Conservation (phyloP, 331 rosid species). For the Prunus yedoensis region DNA sequence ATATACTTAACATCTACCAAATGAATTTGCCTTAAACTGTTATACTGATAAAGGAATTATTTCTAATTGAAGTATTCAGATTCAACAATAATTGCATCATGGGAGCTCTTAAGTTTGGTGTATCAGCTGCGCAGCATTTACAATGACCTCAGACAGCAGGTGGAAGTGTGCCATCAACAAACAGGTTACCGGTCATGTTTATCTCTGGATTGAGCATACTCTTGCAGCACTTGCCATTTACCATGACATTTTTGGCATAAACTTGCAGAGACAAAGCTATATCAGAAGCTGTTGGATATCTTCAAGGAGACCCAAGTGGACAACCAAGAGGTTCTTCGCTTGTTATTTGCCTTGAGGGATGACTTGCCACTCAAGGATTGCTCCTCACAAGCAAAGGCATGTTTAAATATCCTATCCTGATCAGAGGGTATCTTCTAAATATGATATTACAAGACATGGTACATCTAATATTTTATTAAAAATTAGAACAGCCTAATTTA, state of each 20-base stretch:
- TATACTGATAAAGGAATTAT: slow-evolving; percentile 19
- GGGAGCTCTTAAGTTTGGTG: slow-evolving; percentile 70
- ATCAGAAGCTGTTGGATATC: slow-evolving; percentile 38
- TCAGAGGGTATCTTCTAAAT: not conserved
- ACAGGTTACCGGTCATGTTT: slow-evolving; percentile 40
- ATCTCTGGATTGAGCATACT: not conserved
- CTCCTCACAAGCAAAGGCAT: slow-evolving; percentile 45
- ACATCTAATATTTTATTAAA: not conserved
- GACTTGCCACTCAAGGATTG: slow-evolving; percentile 53
- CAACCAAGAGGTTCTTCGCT: slow-evolving; percentile 58
- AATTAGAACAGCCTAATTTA: no score
- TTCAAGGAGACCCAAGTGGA: slow-evolving; percentile 31
- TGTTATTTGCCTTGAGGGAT: slow-evolving; percentile 46
- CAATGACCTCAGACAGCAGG: slow-evolving; percentile 40
- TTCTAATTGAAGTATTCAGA: slow-evolving; percentile 47
- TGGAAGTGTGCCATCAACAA: slow-evolving; percentile 43
- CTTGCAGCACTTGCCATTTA: not conserved
- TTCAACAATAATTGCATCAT: slow-evolving; percentile 52
- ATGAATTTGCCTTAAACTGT: not conserved
- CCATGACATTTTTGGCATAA: slow-evolving; percentile 1
- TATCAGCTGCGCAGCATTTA: slow-evolving; percentile 37
- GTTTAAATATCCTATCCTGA: slow-evolving; percentile 4
- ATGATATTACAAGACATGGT: not conserved
- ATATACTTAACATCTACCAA: not conserved
- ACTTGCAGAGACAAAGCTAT: slow-evolving; percentile 39